These are phyloP conservation scores for Tolypocladium amazonense DNA, from an alignment of 2,329 filamentous ascomycete species.

Conservation along the genomic window DNA sequence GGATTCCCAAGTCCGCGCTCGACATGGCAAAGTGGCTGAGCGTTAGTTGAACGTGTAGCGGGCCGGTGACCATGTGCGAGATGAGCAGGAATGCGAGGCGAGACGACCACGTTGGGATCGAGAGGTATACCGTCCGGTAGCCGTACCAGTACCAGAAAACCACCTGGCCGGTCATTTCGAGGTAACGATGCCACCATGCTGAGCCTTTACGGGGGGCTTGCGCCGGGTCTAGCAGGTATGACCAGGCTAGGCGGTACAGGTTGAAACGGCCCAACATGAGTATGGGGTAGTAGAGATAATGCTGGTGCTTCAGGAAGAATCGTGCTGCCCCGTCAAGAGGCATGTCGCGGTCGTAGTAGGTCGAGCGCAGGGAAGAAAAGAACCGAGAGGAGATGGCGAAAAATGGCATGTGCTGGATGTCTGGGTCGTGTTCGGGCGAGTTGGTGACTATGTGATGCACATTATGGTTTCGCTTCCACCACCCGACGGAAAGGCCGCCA, in stretches of 20 bases:
- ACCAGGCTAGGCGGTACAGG: slow-evolving; percentile 72
- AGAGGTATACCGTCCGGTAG: slow-evolving; percentile 45
- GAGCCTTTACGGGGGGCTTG: slow-evolving; percentile 41
- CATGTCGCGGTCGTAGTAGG: slow-evolving; percentile 77
- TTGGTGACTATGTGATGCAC: slow-evolving; percentile 97
- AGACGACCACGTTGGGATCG: background rate
- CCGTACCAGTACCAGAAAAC: slow-evolving; percentile 86
- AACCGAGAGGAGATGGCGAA: slow-evolving; percentile 80
- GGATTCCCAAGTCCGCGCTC: slow-evolving; percentile 70
- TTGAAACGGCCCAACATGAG: slow-evolving; percentile 79
- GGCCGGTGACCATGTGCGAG: slow-evolving; percentile 71
- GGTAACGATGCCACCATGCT: slow-evolving; percentile 58
- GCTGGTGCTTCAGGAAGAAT: slow-evolving; percentile 60
- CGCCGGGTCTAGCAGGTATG: slow-evolving; percentile 62
- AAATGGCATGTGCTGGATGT: slow-evolving; percentile 85
- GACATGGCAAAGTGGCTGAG: slow-evolving; percentile 92
- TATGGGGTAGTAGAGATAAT: slow-evolving; percentile 75
- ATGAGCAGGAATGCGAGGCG: slow-evolving; percentile 24
- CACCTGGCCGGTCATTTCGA: slow-evolving; percentile 65
- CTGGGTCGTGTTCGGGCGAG: slow-evolving; percentile 87
- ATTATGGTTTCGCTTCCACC: slow-evolving; percentile 97
- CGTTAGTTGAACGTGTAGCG: slow-evolving; percentile 81
- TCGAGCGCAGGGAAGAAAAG: slow-evolving; percentile 60
- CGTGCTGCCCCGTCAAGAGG: slow-evolving; percentile 65
- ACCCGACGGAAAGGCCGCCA: slow-evolving; percentile 81